Evolutionary conservation across 2,329 filamentous ascomycete species (phyloP), one percentile per base, ranked within the genome.

Genomic region (Arthroderma sp.): DNA sequence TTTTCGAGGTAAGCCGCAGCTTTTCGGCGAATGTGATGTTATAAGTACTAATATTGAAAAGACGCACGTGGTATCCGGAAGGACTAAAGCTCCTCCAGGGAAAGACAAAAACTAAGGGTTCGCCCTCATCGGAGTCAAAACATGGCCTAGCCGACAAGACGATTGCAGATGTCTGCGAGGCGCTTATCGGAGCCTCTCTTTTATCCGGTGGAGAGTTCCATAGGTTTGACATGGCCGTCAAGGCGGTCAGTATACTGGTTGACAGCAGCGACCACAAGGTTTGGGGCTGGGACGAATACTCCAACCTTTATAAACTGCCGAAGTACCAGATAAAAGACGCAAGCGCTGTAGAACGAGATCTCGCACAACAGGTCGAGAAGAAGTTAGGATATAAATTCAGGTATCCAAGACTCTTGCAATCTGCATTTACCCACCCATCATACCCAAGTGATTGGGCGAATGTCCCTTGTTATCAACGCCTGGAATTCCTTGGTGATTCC

Each of bases 151-250:
- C 80, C 0, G 84, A 94, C 63, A 98, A 98, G 67, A 83, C 83
- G 1, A 81, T 94, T 55, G 89, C 91, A 3, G 91, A 96, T 61
- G 87, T 96, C 0, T 94, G 85, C 49, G 91, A 96, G 60, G 89
- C 91, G 0, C 66, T 95, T 46, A 96, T 98, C 40, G 91, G 89
- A 4, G 91, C 89, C 2, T 82, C 88, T 0, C 69, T 78, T 41
- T 79, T 81, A 36, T 66, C 73, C 5, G 66, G 74, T 42, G 70
- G 76, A 34, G 54, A 63, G 28, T 49, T 54, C 2, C 57, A 68
- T 38, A 65, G 72, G 8, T 78, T 79, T 63, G 71, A 80, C 47
- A 67, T 74, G 56, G 76, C 78, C 15, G 72, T 80, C 37, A 71
- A 72, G 53, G 76, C 78, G 22, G 69, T 74, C 27, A 72, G 64